Evolutionary conservation across 208 protist species (phyloP).

Genomic region (Wallacemonas rigidus): DNA sequence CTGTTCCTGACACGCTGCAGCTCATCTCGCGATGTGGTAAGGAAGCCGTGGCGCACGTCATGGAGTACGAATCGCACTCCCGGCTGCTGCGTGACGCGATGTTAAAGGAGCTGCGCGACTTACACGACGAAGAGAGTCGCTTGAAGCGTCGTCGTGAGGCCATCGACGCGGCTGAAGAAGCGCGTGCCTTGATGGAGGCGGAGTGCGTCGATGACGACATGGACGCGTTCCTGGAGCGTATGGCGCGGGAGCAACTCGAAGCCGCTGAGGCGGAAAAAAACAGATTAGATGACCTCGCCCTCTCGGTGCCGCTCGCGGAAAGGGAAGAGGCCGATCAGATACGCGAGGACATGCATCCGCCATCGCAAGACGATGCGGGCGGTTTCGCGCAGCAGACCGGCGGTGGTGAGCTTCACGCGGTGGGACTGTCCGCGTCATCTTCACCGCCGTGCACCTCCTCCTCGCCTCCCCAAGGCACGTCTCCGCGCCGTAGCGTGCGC

Average conservation of each 20-base stretch:
- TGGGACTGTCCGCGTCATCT: too few species aligned
- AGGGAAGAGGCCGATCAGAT: too few species aligned
- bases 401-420: too few species aligned
- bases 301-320: too few species aligned
- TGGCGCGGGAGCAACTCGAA: not conserved
- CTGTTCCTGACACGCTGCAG: slow-evolving; percentile 79
- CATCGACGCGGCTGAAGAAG: slow-evolving; percentile 42
- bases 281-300: not conserved
- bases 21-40: slow-evolving; percentile 76
- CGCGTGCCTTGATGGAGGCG: slow-evolving; percentile 23
- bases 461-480: too few species aligned
- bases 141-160: slow-evolving; percentile 38
- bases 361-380: too few species aligned
- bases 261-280: slow-evolving; percentile 12
- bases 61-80: slow-evolving; percentile 77
- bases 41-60: slow-evolving; percentile 65
- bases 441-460: too few species aligned
- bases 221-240: slow-evolving; percentile 26
- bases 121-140: slow-evolving; percentile 38
- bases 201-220: slow-evolving; percentile 26
- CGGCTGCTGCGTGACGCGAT: slow-evolving; percentile 49
- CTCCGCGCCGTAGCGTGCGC: slow-evolving; percentile 6
- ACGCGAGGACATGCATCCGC: too few species aligned
- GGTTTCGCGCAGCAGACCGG: too few species aligned
- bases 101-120: slow-evolving; percentile 43